A percentile compares a stretch with the other conserved stretches of the same genome.
Conservation (phyloP, 495 filamentous ascomycete species). For the Ascobolus immersus region DNA sequence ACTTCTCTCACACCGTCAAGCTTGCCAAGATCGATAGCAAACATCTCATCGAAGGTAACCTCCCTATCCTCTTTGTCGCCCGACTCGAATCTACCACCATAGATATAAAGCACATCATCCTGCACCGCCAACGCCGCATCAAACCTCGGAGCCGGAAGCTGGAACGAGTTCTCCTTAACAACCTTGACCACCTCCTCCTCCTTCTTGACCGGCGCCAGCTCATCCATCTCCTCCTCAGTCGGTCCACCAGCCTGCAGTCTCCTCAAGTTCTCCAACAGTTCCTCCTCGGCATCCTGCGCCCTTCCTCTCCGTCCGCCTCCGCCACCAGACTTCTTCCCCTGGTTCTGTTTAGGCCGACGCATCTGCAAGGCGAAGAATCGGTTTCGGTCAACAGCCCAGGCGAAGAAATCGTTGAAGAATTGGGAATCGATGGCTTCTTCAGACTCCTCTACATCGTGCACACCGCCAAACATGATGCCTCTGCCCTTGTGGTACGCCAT, state of each 20-base stretch:
- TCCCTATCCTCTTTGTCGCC: slow-evolving; percentile 83
- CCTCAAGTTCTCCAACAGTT: slow-evolving; percentile 60
- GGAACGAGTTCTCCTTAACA: slow-evolving; percentile 31
- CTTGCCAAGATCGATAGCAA: slow-evolving; percentile 70
- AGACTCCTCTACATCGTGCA: slow-evolving; percentile 76
- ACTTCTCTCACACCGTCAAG: slow-evolving; percentile 76
- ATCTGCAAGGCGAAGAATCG: slow-evolving; percentile 69
- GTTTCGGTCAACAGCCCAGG: slow-evolving; percentile 85
- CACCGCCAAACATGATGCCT: slow-evolving; percentile 80
- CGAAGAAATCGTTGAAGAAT: slow-evolving; percentile 72
- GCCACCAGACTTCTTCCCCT: slow-evolving; percentile 18
- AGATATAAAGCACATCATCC: slow-evolving; percentile 75
- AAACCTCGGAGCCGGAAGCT: slow-evolving; percentile 68
- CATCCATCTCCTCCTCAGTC: slow-evolving; percentile 20
- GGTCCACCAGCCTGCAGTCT: slow-evolving; percentile 36
- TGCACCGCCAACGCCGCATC: slow-evolving; percentile 76
- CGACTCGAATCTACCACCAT: slow-evolving; percentile 84
- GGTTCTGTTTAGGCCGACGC: slow-evolving; percentile 37
- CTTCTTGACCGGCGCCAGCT: slow-evolving; percentile 13
- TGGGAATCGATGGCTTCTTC: slow-evolving; percentile 91
- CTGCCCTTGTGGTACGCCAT: slow-evolving; percentile 83
- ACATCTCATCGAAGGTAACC: slow-evolving; percentile 83
- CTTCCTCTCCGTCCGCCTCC: slow-evolving; percentile 39
- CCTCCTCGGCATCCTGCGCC: slow-evolving; percentile 66
- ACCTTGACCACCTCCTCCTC: slow-evolving; percentile 29